A percentile compares a stretch with the other conserved stretches of the same genome.
phyloP scores from a whole-genome alignment of 768 basidiomycete genomes.

The Rhizopogon vulgaris region DNA sequence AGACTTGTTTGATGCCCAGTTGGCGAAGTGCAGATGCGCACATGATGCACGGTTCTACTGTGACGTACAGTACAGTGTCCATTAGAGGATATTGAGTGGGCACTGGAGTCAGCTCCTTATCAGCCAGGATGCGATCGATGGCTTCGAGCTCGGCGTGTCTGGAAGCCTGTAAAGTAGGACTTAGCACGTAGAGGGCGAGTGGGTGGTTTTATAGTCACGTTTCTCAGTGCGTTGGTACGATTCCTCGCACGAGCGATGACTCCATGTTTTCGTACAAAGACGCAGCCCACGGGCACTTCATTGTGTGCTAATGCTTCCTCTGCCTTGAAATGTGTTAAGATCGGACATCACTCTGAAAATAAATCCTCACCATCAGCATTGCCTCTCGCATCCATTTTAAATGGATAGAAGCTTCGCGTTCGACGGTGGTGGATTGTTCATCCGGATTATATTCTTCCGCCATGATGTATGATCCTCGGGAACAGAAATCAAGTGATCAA shows the following conservation, averaged over 20 bases:
- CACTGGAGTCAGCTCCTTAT: constrained; percentile 49
- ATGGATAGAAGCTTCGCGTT: constrained; percentile 22
- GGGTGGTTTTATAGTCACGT: constrained; percentile 44
- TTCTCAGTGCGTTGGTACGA: constrained; percentile 88
- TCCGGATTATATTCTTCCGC: neutral
- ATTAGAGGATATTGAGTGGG: constrained; percentile 53
- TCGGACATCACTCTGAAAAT: neutral
- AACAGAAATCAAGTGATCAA: neutral
- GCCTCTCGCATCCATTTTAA: constrained; percentile 79
- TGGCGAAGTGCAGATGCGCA: constrained; percentile 95
- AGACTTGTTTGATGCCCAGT: constrained; percentile 84
- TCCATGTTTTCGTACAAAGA: constrained; percentile 76
- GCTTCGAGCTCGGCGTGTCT: constrained; percentile 97
- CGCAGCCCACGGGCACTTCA: constrained; percentile 96
- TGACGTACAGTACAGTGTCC: constrained; percentile 87
- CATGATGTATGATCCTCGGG: neutral
- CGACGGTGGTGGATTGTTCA: neutral
- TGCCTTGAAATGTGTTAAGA: constrained; percentile 42
- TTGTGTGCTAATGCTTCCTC: constrained; percentile 77
- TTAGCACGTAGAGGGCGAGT: constrained; percentile 1
- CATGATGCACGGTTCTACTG: constrained; percentile 99
- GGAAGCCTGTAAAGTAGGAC: constrained; percentile 62
- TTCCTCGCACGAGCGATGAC: constrained; percentile 88
- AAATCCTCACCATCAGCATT: constrained; percentile 62
- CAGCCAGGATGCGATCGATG: constrained; percentile 78